Evolutionary conservation across 495 filamentous ascomycete genomes (phyloP), one percentile per base, ranked within the genome.

Genomic region (Aspergillus heteromorphus): DNA sequence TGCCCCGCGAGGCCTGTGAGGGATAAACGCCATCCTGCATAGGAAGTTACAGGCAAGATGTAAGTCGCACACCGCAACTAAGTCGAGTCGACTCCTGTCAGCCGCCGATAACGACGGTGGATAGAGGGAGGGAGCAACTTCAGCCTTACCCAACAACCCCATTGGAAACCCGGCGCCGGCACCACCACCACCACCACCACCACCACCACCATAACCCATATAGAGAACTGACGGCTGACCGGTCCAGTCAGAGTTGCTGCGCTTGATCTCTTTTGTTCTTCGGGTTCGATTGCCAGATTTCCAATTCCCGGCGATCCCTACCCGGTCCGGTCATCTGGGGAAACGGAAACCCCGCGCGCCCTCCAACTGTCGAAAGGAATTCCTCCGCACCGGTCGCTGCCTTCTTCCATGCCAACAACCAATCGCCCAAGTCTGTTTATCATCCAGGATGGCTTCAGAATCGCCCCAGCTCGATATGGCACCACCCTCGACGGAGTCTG

Each of bases 331-430:
- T 41, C 65, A 61, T 68, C 68, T 58, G 72, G 70, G 72, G 68
- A 69, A 61, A 64, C 64, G 63, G 63, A 61, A 63, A 65, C 70
- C 72, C 72, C 72, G 66, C 72, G 64, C 56, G 36, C 31, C n/a
- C 17, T 30, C 49, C 18, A 34, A 36, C 13, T 16, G 48, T 42
- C n/a, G 42, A 56, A 59, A 72, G 70, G 72, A 75, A 75, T 67
- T 51, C 64, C 69, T 75, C 72, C 72, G 72, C 72, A 73, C 72
- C 63, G 48, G 19, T 68, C 51, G 53, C 57, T 41, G 48, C 50
- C 54, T 38, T 57, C 40, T 25, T 49, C 57, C 40, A 51, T 53
- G 54, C 50, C 58, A 56, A 50, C 17, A 43, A 20, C 48, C 48
- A 11, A 50, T 52, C 53, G 40, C 25, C 42, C 36, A 45, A 49